Evolutionary conservation across 306 rosid genomes (phyloP).

Genomic region (Lathyrus sativus): DNA sequence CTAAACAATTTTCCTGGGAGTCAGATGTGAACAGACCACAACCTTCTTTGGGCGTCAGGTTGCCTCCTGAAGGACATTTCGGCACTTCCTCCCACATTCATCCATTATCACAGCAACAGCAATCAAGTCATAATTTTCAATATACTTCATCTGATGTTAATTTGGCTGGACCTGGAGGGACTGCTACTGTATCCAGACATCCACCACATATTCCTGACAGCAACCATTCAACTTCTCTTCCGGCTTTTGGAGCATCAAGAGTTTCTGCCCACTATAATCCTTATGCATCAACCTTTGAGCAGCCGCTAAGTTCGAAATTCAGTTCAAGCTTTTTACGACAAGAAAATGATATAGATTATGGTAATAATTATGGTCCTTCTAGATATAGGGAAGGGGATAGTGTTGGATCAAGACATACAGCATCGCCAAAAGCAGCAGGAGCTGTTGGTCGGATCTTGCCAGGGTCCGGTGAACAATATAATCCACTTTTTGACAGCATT

Average conservation of each 20-base stretch:
- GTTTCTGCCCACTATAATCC: conserved; percentile 75
- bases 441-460: conserved; percentile 52
- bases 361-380: conserved; percentile 48
- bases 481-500: conserved; percentile 88
- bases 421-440: conserved; percentile 60
- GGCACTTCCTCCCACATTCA: conserved; percentile 54
- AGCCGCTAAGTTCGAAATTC: conserved; percentile 69
- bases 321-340: conserved; percentile 56
- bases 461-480: conserved; percentile 75
- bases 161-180: conserved; percentile 53
- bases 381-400: conserved; percentile 52
- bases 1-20: conserved; percentile 57
- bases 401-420: conserved; percentile 58
- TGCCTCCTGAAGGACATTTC: conserved; percentile 51
- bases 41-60: conserved; percentile 47
- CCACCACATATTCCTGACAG: conserved; percentile 57
- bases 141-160: conserved; percentile 52
- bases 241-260: conserved; percentile 63
- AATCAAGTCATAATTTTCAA: conserved; percentile 49
- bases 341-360: conserved; percentile 50
- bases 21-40: conserved; percentile 44
- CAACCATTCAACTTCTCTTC: conserved; percentile 47
- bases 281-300: conserved; percentile 86
- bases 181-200: conserved; percentile 51
- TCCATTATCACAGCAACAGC: conserved; percentile 58